These are phyloP conservation scores for Elongisporangium prolatum DNA, from an alignment of 352 stramenopile genomes.

Conservation along the genomic window DNA sequence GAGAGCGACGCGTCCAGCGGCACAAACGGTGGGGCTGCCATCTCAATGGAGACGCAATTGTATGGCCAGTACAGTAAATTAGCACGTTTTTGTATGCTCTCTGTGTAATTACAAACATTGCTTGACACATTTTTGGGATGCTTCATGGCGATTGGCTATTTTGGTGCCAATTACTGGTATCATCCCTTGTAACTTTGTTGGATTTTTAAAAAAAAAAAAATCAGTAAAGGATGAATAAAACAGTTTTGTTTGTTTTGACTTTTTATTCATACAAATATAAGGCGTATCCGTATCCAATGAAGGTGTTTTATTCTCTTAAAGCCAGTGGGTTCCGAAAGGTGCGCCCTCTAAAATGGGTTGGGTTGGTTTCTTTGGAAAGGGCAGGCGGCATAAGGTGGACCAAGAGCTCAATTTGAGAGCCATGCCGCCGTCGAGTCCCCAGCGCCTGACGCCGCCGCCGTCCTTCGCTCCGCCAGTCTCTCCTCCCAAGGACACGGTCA, in stretches of 20 bases:
- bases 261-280: too few species aligned
- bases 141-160: neutral
- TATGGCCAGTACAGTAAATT: neutral
- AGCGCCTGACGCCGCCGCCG: neutral
- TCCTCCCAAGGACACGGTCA: neutral
- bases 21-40: constrained; percentile 17
- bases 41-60: neutral
- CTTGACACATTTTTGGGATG: neutral
- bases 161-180: neutral
- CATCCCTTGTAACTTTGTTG: neutral
- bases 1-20: constrained; percentile 36
- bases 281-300: too few species aligned
- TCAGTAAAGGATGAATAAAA: neutral
- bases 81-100: neutral
- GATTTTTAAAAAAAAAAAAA: neutral
- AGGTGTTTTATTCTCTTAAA: neutral
- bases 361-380: neutral
- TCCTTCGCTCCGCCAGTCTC: neutral
- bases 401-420: neutral
- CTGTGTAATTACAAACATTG: neutral
- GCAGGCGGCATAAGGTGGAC: neutral
- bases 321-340: neutral
- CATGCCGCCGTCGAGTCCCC: neutral
- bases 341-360: neutral
- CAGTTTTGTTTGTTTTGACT: too few species aligned